Conservation (phyloP, 225 moss, liverwort and hornwort species). For the Climacium dendroides region DNA sequence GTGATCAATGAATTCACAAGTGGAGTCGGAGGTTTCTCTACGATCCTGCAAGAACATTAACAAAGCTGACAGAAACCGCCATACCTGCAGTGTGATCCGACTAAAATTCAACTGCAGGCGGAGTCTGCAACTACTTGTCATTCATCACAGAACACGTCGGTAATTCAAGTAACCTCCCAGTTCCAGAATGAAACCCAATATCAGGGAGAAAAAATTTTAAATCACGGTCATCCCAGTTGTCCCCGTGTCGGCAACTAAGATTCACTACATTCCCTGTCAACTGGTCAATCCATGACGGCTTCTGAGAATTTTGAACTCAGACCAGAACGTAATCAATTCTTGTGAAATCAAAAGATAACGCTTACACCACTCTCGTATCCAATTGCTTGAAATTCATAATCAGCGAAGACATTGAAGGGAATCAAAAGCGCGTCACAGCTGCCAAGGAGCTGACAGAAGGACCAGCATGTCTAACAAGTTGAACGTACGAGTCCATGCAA, state of each 20-base stretch:
- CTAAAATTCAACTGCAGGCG: background rate
- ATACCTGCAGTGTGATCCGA: background rate
- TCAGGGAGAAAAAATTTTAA: background rate
- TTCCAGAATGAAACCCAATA: background rate
- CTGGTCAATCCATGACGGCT: background rate
- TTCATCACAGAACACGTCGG: background rate
- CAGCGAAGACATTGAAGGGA: background rate
- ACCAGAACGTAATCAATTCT: background rate
- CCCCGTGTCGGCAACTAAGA: background rate
- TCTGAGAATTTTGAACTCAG: background rate
- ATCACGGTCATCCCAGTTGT: background rate
- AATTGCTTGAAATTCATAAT: background rate
- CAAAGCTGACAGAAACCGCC: background rate
- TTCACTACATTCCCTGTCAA: background rate
- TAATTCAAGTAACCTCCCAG: background rate
- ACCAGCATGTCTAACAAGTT: background rate
- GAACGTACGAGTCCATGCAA: slow-evolving; percentile 17
- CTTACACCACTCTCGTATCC: background rate
- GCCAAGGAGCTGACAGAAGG: background rate
- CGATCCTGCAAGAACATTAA: background rate
- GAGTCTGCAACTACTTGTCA: background rate
- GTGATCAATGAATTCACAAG: background rate
- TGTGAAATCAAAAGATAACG: background rate
- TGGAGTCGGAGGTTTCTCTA: background rate
- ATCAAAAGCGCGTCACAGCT: background rate